Base-by-base conservation (phyloP, 106 monocot genomes). In the Gastrodia elata region DNA sequence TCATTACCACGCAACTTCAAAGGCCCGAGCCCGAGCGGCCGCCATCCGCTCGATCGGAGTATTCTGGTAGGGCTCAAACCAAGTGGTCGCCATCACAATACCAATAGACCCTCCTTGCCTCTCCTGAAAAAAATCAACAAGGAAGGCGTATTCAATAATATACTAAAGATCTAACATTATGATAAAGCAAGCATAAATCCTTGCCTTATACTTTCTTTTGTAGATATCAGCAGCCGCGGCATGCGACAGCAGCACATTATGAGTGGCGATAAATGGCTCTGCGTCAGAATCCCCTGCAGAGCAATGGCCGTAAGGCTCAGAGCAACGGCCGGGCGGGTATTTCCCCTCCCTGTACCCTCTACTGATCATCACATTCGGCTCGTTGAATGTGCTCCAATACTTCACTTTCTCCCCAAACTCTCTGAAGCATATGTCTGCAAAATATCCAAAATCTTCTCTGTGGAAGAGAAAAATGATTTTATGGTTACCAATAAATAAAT, bases 351-450 rank as follows among this genome's bases (percentile, higher is more conserved):
- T 20, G 32, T 85, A 85, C 0, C 85, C 82, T 7, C 59, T 49
- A 18, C n/a, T 65, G 3, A 78, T 41, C 58, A 79, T 26, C 8
- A 83, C 37, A 38, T 78, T 81, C 36, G 85, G 85, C 75, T 89
- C 88, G 65, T 89, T 89, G 41, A 89, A 75, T 37, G 88, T 89
- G 26, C 57, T 70, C 88, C 88, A 89, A 30, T 89, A 83, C 48
- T 85, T 85, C 27, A 89, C 83, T 74, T 73, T 77, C 41, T 83
- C 85, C 0, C 88, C 85, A 61, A 89, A 89, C 44, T 33, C 76
- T 22, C 41, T 76, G 74, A 85, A 89, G 56, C 88, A 89, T 26
- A 78, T 73, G 8, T 85, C 83, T 13, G 85, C 88, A 48, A n/a
- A 82, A 38, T 80, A 71, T 8, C 44, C 76, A 67, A 89, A 89